Percentiles rank a stretch among this genome's conserved stretches.
phyloP scores from a whole-genome alignment of 2,329 filamentous ascomycete species.

The Teratosphaeria viscida region DNA sequence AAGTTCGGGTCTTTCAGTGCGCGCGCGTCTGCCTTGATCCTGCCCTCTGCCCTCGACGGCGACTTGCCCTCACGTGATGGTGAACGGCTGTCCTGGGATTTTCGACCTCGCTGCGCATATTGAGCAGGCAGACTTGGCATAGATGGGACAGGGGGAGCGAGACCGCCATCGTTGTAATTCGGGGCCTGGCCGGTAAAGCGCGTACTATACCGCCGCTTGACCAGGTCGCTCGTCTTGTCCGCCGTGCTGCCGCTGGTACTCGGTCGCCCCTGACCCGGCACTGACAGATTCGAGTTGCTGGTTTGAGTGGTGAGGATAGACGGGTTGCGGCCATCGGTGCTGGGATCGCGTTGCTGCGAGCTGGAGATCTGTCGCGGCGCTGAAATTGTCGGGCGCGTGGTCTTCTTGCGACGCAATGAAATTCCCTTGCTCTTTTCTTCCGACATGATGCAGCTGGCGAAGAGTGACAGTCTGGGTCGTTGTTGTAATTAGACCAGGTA shows the following conservation, averaged over 20 bases:
- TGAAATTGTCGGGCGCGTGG: conserved; percentile 48
- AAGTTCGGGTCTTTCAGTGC: conserved; percentile 71
- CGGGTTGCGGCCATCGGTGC: conserved; percentile 12
- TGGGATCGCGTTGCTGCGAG: conserved; percentile 8
- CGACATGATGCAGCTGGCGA: conserved; percentile 26
- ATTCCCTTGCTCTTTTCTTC: conserved; percentile 44
- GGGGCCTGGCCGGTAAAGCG: conserved; percentile 62
- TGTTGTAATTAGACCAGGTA: not conserved
- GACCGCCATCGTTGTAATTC: conserved; percentile 54
- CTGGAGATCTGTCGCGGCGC: conserved; percentile 44
- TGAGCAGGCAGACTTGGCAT: conserved; percentile 48
- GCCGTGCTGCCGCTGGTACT: conserved; percentile 25
- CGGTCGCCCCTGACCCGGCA: conserved; percentile 9
- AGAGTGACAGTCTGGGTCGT: not conserved
- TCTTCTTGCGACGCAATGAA: conserved; percentile 52
- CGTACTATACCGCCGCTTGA: conserved; percentile 90
- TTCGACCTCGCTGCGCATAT: conserved; percentile 31
- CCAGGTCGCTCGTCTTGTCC: conserved; percentile 60
- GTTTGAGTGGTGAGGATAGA: conserved; percentile 14
- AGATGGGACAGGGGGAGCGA: conserved; percentile 49
- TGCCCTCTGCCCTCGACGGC: conserved; percentile 30
- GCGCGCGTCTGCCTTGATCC: conserved; percentile 63
- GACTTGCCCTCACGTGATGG: conserved; percentile 19
- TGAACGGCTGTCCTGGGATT: not conserved
- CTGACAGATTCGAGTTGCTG: conserved; percentile 5